Evolutionary conservation across 164 flowering plant species (phyloP), one percentile per base, ranked within the genome.

Genomic region (Vitis cinerea): DNA sequence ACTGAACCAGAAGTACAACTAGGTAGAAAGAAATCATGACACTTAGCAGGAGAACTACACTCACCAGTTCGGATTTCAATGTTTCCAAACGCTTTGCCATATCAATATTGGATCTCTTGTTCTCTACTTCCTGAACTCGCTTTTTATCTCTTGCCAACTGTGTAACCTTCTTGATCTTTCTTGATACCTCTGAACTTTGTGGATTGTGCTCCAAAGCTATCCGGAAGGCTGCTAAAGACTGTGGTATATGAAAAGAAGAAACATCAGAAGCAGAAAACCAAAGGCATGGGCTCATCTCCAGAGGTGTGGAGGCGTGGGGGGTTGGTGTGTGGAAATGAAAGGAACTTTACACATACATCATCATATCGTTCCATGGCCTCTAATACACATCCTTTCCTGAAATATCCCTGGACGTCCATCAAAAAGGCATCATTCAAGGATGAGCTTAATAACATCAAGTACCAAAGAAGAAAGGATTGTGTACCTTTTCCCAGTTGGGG

Each of bases 401-500:
- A 95, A 79, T 91, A 88, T 10, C 99, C 97, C 97, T 94, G 83
- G 31, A 81, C 51, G 54, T 59, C 56, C 67, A 80, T 63, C 70
- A 77, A 71, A 72, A 16, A 0, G 31, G 2, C 15, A 61, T n/a
- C 51, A 6, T 62, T 56, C 16, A 29, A 62, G 51, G 1, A 59
- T 67, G 48, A 58, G 5, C 30, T 59, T n/a, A 14, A 9, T 50
- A 74, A 77, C 19, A 44, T 14, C 57, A 75, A 74, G 37, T 23
- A 55, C 5, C 8, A 66, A 13, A 0, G 8, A 12, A n/a, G 53
- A 64, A 55, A 29, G 17, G 10, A 14, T 10, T 3, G 56, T 37
- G 31, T 67, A 92, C 99, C 99, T 95, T 95, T 78, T 95, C 99
- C 99, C 99, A 95, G 44, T 84, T 83, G 0, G 99, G 97, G 30